phyloP scores from a whole-genome alignment of 129 eudicot species.

The Chrysanthemum seticuspe region DNA sequence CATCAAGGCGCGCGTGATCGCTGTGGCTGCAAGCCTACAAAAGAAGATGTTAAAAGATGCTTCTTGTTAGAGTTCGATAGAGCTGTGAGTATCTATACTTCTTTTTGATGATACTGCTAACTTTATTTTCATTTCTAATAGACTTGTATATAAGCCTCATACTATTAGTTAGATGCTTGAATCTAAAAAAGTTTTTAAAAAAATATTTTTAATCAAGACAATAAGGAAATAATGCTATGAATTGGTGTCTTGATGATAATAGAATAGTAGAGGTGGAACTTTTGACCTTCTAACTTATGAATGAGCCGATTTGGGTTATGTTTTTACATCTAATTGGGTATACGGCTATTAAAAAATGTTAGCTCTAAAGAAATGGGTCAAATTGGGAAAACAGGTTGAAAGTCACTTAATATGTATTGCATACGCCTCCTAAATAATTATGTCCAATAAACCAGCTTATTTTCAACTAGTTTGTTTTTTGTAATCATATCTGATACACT shows the following conservation, averaged over 20 bases:
- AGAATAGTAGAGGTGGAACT: no score
- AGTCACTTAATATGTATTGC: not conserved
- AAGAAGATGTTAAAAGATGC: no score
- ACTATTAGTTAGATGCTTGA: not conserved
- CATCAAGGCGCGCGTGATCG: no score
- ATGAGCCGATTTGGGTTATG: no score
- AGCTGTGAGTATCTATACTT: no score
- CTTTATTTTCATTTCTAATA: no score
- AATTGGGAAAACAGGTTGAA: not conserved
- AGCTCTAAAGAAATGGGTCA: not conserved
- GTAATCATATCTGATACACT: not conserved
- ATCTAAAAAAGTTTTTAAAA: not conserved
- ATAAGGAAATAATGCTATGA: not conserved
- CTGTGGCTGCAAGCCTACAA: no score
- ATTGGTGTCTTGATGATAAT: constrained; percentile 11
- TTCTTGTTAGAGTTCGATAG: no score
- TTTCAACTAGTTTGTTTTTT: not conserved
- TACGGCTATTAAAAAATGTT: not conserved
- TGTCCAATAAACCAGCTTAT: not conserved
- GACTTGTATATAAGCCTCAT: no score
- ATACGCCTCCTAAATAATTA: not conserved
- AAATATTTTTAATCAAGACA: not conserved
- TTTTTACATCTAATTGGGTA: not conserved
- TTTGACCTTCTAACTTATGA: no score
- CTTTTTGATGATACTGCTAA: no score